A percentile compares a stretch with the other conserved stretches of the same genome.
These are phyloP conservation scores for Xanthoconium stramineum DNA, from an alignment of 768 basidiomycete genomes.

Conservation along the genomic window DNA sequence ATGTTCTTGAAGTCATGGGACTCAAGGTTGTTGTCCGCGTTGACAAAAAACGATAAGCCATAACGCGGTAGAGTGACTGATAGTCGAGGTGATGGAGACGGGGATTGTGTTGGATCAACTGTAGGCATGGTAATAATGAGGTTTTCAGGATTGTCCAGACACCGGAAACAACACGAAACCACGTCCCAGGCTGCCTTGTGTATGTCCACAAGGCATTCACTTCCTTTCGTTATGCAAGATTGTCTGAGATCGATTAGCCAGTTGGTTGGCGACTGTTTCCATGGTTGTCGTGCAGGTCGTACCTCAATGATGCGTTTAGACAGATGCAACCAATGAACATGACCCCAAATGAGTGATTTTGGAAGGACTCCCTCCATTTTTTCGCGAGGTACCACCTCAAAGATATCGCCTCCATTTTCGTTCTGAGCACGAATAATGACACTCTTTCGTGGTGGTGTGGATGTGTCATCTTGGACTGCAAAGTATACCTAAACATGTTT, in stretches of 20 bases:
- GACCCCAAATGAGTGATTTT: neutral
- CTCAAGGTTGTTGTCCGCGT: no score
- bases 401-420: neutral
- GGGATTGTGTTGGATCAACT: neutral
- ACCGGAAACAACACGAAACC: neutral
- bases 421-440: conserved; percentile 10
- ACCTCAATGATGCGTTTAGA: neutral
- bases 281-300: neutral
- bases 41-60: no score
- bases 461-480: conserved; percentile 1
- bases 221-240: neutral
- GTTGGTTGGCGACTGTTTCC: neutral
- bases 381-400: conserved; percentile 17
- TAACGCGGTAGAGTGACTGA: neutral
- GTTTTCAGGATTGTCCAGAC: neutral
- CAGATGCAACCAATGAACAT: neutral
- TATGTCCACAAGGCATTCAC: neutral
- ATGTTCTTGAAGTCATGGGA: neutral
- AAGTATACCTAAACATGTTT: no score
- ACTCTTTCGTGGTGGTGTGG: neutral
- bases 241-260: neutral
- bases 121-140: neutral
- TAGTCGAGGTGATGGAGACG: neutral
- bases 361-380: conserved; percentile 22
- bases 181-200: neutral